Conservation (phyloP, 83 land plant genomes). For the Thuja plicata region DNA sequence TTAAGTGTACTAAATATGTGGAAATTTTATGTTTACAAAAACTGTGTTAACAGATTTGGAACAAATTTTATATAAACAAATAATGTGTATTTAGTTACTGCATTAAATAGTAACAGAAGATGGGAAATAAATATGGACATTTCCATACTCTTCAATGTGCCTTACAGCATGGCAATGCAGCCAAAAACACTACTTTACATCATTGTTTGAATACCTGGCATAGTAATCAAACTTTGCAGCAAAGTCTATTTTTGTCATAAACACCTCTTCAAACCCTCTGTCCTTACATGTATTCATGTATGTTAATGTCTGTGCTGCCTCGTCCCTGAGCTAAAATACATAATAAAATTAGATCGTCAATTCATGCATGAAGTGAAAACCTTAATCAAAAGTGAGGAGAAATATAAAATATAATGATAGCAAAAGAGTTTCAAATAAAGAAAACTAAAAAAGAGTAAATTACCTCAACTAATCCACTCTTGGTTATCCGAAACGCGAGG, state of each 20-base stretch:
- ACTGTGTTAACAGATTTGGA: not conserved
- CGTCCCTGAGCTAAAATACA: slow-evolving; percentile 64
- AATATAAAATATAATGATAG: slow-evolving; percentile 1
- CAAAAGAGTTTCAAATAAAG: not conserved
- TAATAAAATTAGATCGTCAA: not conserved
- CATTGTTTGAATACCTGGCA: slow-evolving; percentile 51
- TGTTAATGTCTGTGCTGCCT: slow-evolving; percentile 52
- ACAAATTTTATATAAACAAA: not conserved
- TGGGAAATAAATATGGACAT: not conserved
- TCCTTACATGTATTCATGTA: slow-evolving; percentile 58
- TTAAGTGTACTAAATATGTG: not conserved
- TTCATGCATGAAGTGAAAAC: not conserved
- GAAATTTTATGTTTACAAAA: not conserved
- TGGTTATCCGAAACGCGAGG: slow-evolving; percentile 65
- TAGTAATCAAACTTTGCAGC: slow-evolving; percentile 84
- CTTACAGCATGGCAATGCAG: not conserved
- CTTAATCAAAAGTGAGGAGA: not conserved
- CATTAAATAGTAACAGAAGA: not conserved
- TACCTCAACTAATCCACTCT: slow-evolving; percentile 71
- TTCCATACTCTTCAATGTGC: not conserved
- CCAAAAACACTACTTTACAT: not conserved
- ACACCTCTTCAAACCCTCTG: slow-evolving; percentile 80
- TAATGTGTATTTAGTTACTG: not conserved
- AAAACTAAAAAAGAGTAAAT: not conserved
- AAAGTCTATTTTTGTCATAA: slow-evolving; percentile 72